Conservation (phyloP, 1,284 basidiomycete genomes). For the Ustilago curta region DNA sequence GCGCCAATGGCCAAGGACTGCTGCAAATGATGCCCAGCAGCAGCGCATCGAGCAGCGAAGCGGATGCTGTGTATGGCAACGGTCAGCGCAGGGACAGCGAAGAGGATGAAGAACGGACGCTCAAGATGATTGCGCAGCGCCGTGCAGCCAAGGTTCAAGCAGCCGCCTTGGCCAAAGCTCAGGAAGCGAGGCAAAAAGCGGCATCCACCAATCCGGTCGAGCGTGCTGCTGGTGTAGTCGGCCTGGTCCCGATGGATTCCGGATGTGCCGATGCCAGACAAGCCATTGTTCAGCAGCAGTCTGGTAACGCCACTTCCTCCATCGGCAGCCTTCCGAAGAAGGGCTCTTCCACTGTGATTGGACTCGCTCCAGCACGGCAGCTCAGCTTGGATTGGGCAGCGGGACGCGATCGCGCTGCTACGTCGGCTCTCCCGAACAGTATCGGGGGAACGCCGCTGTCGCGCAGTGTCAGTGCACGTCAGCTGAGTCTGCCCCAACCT, state of each 20-base stretch:
- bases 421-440: conserved; percentile 40
- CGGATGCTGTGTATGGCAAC: conserved; percentile 18
- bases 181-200: conserved; percentile 20
- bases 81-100: conserved; percentile 36
- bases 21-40: conserved; percentile 65
- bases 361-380: conserved; percentile 30
- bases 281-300: conserved; percentile 38
- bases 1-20: conserved; percentile 20
- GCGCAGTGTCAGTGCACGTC: conserved; percentile 41
- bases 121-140: conserved; percentile 60
- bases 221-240: conserved; percentile 8
- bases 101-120: conserved; percentile 66
- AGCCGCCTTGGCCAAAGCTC: conserved; percentile 23
- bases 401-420: conserved; percentile 48
- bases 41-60: conserved; percentile 54
- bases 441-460: conserved; percentile 41
- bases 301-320: conserved; percentile 1
- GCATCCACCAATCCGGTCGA: background rate
- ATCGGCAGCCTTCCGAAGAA: conserved; percentile 14
- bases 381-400: conserved; percentile 59
- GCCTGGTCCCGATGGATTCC: conserved; percentile 16
- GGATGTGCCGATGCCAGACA: conserved; percentile 47
- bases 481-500: conserved; percentile 24
- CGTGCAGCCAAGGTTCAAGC: conserved; percentile 55
- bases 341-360: conserved; percentile 22